These are phyloP conservation scores for Penicillium freii DNA, from an alignment of 2,329 filamentous ascomycete species.

Conservation along the genomic window DNA sequence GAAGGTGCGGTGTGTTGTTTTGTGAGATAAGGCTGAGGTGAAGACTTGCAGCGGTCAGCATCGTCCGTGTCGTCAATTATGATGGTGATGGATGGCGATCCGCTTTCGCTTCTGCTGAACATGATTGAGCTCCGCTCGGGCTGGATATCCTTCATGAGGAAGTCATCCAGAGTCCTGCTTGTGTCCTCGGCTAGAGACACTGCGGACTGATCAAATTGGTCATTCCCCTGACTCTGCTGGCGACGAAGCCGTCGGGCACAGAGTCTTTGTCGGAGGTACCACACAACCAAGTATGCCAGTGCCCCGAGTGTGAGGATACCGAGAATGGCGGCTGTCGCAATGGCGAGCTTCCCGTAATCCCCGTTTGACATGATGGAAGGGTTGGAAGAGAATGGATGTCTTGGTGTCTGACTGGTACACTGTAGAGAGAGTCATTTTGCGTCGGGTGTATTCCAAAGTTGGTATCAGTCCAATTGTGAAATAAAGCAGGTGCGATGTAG, in stretches of 20 bases:
- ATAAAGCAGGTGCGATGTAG: background rate
- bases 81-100: conserved; percentile 26
- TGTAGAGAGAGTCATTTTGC: background rate
- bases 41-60: background rate
- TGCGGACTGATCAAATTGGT: conserved; percentile 20
- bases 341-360: conserved; percentile 25
- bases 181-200: conserved; percentile 23
- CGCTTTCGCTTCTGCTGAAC: conserved; percentile 28
- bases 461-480: background rate
- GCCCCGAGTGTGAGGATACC: conserved; percentile 18
- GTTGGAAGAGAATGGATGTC: background rate
- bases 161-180: conserved; percentile 16
- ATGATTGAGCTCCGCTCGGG: conserved; percentile 30
- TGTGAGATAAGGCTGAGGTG: background rate
- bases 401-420: background rate
- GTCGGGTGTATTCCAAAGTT: background rate
- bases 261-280: conserved; percentile 22
- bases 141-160: conserved; percentile 19
- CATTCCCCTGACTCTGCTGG: conserved; percentile 8
- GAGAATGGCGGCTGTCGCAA: conserved; percentile 30
- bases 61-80: conserved; percentile 13
- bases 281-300: conserved; percentile 22
- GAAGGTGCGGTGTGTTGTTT: conserved; percentile 4
- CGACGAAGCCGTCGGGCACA: conserved; percentile 18
- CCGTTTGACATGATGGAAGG: conserved; percentile 9